Conservation (phyloP, 805 yeast species). For the Metschnikowia bowlesiae region DNA sequence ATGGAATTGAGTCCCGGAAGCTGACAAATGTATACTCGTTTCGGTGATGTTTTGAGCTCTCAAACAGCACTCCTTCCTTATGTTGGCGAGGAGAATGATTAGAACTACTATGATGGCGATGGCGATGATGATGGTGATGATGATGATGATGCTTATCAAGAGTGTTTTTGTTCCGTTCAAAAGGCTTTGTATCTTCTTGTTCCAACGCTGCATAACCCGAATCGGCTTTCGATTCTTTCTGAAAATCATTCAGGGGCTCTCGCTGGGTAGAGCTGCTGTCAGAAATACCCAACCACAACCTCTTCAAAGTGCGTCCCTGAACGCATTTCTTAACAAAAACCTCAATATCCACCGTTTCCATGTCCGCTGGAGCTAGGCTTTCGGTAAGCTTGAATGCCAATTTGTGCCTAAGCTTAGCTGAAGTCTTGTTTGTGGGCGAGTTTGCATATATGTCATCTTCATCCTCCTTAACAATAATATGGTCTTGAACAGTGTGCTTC, state of each 20-base stretch:
- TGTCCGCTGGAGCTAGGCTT: constrained; percentile 31
- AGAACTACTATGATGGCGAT: constrained; percentile 5
- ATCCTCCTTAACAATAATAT: constrained; percentile 23
- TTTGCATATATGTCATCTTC: constrained; percentile 14
- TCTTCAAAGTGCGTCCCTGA: constrained; percentile 29
- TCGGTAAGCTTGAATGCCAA: constrained; percentile 34
- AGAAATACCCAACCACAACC: constrained; percentile 29
- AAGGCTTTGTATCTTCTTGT: background rate
- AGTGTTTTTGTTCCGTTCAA: background rate
- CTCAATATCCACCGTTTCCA: constrained; percentile 40
- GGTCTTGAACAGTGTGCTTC: constrained; percentile 69
- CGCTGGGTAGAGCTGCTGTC: background rate
- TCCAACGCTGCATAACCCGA: background rate
- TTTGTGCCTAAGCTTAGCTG: constrained; percentile 28
- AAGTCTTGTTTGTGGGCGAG: constrained; percentile 12
- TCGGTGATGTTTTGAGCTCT: background rate
- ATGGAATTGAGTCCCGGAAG: constrained; percentile 29
- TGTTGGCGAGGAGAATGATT: constrained; percentile 1
- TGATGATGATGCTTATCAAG: constrained; percentile 8
- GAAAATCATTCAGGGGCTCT: background rate
- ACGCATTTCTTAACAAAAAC: constrained; percentile 27
- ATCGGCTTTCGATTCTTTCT: background rate
- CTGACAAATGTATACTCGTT: constrained; percentile 28
- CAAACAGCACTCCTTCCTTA: background rate
- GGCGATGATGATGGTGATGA: constrained; percentile 2